Evolutionary conservation across 768 basidiomycete genomes (phyloP).

Genomic region (Termitomyces sp.): DNA sequence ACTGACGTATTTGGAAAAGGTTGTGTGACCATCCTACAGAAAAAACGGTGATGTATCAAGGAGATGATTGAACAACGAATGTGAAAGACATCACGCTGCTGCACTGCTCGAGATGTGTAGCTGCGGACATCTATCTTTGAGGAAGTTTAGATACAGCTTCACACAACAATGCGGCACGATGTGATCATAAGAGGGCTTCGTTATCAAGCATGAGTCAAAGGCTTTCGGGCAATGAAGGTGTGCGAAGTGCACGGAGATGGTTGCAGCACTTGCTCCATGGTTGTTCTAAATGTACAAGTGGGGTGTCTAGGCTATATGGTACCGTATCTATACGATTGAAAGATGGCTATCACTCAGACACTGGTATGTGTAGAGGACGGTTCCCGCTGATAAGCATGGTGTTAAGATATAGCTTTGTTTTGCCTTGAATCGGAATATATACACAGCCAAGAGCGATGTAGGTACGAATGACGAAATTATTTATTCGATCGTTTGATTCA

Average conservation of each 20-base stretch:
- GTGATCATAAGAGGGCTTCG: not conserved
- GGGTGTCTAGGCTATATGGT: not conserved
- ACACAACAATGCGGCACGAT: not conserved
- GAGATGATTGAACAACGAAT: not conserved
- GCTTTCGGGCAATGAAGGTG: too few species aligned
- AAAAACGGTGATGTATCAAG: not conserved
- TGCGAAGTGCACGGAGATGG: not conserved
- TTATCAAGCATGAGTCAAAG: not conserved
- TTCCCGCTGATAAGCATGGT: not conserved
- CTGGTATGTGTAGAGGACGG: not conserved
- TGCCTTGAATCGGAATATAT: not conserved
- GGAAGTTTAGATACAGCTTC: not conserved
- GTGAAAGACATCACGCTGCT: not conserved
- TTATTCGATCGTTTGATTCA: not conserved
- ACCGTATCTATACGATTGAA: not conserved
- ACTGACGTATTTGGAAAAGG: too few species aligned
- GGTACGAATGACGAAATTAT: slow-evolving; percentile 1
- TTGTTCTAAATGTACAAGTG: not conserved
- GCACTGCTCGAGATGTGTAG: not conserved
- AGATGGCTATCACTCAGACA: not conserved
- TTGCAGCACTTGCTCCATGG: not conserved
- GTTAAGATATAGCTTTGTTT: too few species aligned
- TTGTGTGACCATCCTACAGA: not conserved
- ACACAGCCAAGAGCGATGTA: too few species aligned
- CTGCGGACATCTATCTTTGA: not conserved